Evolutionary conservation across 345 rosid species (phyloP).

Genomic region (Conringia planisiliqua): DNA sequence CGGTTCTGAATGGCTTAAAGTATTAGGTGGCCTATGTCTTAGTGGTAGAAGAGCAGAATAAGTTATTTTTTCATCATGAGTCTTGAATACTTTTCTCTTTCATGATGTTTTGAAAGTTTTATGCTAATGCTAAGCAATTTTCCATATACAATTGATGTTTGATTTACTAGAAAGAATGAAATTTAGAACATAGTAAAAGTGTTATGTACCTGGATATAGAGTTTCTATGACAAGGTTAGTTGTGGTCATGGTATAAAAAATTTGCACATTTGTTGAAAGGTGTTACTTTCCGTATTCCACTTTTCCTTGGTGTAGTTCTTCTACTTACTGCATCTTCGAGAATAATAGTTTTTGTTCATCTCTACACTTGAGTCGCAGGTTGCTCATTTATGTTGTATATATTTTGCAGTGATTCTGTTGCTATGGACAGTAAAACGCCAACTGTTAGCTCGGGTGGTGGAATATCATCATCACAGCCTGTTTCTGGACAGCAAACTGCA

Average conservation of each 20-base stretch:
- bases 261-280: neutral
- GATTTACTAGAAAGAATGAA: neutral
- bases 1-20: neutral
- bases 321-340: neutral
- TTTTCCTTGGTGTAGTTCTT: neutral
- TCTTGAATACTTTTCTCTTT: neutral
- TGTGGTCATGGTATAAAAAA: neutral
- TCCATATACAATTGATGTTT: neutral
- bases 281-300: neutral
- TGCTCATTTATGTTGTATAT: slow-evolving; percentile 29
- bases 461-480: slow-evolving; percentile 46
- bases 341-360: neutral
- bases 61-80: neutral
- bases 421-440: slow-evolving; percentile 44
- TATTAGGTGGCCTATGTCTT: neutral
- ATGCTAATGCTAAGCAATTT: neutral
- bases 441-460: slow-evolving; percentile 40
- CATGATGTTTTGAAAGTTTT: neutral
- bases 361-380: neutral
- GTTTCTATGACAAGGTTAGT: neutral
- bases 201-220: neutral
- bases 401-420: slow-evolving; percentile 51
- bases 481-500: slow-evolving; percentile 59
- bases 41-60: neutral
- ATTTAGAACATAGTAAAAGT: neutral